These are phyloP conservation scores for Pseudogymnoascus sp. DNA, from an alignment of 2,329 filamentous ascomycete species.

Conservation along the genomic window DNA sequence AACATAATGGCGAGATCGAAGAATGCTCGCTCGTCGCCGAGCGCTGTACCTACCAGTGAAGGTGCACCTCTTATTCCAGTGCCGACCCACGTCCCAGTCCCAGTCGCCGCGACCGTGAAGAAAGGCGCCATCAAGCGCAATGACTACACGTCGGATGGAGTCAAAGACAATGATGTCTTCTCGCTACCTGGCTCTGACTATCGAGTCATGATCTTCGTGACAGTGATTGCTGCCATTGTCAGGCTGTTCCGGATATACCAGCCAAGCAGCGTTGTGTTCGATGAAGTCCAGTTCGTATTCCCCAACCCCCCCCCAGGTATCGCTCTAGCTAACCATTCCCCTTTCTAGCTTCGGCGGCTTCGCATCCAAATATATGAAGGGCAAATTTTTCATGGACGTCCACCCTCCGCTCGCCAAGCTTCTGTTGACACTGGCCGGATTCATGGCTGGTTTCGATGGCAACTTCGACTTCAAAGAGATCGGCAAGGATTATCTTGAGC, in stretches of 20 bases:
- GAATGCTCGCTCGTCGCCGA: constrained; percentile 8
- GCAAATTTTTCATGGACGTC: constrained; percentile 99
- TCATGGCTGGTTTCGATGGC: constrained; percentile 89
- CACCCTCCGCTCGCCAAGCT: constrained; percentile 95
- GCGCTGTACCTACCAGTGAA: not conserved
- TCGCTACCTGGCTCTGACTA: constrained; percentile 79
- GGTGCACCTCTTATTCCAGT: not conserved
- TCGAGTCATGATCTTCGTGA: constrained; percentile 64
- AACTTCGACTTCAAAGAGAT: constrained; percentile 99
- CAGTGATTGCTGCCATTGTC: constrained; percentile 67
- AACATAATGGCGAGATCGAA: constrained; percentile 6
- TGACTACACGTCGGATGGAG: constrained; percentile 69
- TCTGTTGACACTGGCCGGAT: constrained; percentile 89
- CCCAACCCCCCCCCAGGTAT: constrained; percentile 11
- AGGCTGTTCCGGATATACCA: constrained; percentile 94
- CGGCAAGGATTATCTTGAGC: constrained; percentile 95
- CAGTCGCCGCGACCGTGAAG: not conserved
- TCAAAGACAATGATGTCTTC: constrained; percentile 87
- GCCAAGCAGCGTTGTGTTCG: constrained; percentile 92
- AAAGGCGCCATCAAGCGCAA: constrained; percentile 23
- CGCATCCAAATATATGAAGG: constrained; percentile 98
- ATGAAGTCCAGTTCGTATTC: constrained; percentile 90
- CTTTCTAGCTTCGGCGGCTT: constrained; percentile 82
- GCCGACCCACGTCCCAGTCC: not conserved
- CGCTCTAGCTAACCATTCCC: constrained; percentile 15